Percentiles rank a stretch among this genome's conserved stretches.
Evolutionary conservation across 352 stramenopile species (phyloP).

Genomic region (Globisporangium splendens): DNA sequence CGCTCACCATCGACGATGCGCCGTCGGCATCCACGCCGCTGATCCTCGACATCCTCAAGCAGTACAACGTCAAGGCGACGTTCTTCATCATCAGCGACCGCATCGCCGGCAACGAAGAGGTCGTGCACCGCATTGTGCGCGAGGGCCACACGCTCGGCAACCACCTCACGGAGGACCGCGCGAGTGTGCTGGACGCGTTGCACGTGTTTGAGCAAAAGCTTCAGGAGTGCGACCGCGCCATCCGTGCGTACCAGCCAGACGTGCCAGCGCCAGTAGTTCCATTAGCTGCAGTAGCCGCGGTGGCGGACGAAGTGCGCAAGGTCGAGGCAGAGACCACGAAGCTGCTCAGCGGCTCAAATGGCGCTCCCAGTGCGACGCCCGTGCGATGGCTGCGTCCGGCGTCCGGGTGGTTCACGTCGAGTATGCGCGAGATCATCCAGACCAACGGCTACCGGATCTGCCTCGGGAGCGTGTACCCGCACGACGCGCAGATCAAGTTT

Average conservation of each 20-base stretch:
- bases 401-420: conserved; percentile 81
- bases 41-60: conserved; percentile 70
- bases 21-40: conserved; percentile 55
- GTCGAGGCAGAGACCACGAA: conserved; percentile 12
- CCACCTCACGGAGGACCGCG: conserved; percentile 77
- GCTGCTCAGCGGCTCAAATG: conserved; percentile 13
- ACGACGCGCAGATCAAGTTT: conserved; percentile 81
- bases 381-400: conserved; percentile 78
- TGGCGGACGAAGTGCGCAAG: conserved; percentile 14
- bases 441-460: conserved; percentile 83
- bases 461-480: conserved; percentile 82
- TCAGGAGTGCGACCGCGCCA: conserved; percentile 67
- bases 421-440: conserved; percentile 67
- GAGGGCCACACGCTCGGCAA: conserved; percentile 79
- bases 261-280: not conserved
- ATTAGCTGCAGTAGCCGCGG: not conserved
- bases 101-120: conserved; percentile 63
- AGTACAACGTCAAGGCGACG: conserved; percentile 64
- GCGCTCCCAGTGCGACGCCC: not conserved
- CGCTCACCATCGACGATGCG: conserved; percentile 80
- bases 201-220: conserved; percentile 84
- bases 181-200: conserved; percentile 74
- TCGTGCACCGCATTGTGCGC: conserved; percentile 68
- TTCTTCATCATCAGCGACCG: conserved; percentile 85
- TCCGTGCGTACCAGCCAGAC: conserved; percentile 37